Evolutionary conservation across 352 stramenopile genomes (phyloP).

Genomic region (Globisporangium paroecandrum): DNA sequence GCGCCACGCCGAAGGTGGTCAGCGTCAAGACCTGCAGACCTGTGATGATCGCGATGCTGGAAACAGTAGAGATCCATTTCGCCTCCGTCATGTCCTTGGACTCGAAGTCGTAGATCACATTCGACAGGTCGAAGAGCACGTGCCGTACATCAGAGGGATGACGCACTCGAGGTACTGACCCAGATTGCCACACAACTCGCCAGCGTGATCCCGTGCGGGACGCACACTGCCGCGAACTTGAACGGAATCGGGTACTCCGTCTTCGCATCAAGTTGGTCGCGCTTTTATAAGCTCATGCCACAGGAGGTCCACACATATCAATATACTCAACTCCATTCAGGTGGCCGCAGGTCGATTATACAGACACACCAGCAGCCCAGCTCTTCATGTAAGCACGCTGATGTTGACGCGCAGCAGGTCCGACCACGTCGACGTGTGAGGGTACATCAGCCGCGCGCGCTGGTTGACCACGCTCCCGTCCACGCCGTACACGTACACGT

Average conservation of each 20-base stretch:
- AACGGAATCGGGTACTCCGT: neutral
- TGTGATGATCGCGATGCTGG: no score
- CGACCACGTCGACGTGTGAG: neutral
- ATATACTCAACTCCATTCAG: no score
- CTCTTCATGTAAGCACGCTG: neutral
- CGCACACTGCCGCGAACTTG: neutral
- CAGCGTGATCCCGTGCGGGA: neutral
- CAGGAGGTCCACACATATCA: no score
- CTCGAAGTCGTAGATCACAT: conserved; percentile 21
- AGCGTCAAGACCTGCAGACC: conserved; percentile 22
- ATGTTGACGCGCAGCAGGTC: conserved; percentile 2
- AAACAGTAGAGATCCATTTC: neutral
- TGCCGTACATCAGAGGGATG: conserved; percentile 13
- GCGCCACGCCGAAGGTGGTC: conserved; percentile 8
- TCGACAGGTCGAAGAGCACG: conserved; percentile 25
- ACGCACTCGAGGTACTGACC: conserved; percentile 20
- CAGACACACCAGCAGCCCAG: no score
- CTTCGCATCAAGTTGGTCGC: no score
- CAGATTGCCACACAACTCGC: no score
- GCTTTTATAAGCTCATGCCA: no score
- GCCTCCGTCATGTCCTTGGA: conserved; percentile 10
- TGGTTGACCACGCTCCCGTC: neutral
- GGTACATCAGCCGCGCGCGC: neutral
- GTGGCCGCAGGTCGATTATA: no score
- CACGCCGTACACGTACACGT: conserved; percentile 3